Conservation (phyloP, 108 stramenopile species). For the Skeletonema marinoi region DNA sequence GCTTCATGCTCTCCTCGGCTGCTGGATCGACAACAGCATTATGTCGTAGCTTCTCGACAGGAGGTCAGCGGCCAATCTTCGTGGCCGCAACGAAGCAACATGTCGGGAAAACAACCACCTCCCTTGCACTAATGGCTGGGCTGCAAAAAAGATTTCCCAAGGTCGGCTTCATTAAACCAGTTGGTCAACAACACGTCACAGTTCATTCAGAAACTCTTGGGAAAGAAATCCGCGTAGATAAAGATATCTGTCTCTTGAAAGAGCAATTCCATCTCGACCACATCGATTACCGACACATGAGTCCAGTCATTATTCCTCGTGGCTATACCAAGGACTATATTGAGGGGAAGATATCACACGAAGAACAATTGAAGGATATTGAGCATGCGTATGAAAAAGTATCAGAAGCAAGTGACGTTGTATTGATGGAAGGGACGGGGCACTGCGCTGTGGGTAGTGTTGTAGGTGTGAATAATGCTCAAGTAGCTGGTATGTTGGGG, state of each 20-base stretch:
- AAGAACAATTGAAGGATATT: conserved; percentile 67
- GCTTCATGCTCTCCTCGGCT: neutral
- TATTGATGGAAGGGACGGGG: conserved; percentile 95
- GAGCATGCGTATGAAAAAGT: conserved; percentile 65
- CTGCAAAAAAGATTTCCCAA: conserved; percentile 87
- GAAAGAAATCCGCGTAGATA: conserved; percentile 86
- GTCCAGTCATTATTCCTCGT: conserved; percentile 93
- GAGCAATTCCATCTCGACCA: conserved; percentile 90
- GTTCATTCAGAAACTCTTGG: conserved; percentile 47
- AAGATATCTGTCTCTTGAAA: conserved; percentile 89
- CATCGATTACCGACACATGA: conserved; percentile 90
- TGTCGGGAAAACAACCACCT: conserved; percentile 94
- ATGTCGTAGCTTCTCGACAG: conserved; percentile 1
- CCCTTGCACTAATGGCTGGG: conserved; percentile 88
- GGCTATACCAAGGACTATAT: conserved; percentile 93
- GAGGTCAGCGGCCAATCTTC: conserved; percentile 71
- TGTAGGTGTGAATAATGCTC: conserved; percentile 92
- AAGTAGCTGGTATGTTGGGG: conserved; percentile 88
- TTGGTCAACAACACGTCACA: conserved; percentile 90
- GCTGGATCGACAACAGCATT: neutral
- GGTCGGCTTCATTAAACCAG: conserved; percentile 96
- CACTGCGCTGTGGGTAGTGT: conserved; percentile 97
- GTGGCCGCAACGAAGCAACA: conserved; percentile 96
- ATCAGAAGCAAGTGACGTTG: conserved; percentile 54
- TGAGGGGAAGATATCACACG: conserved; percentile 78